Evolutionary conservation across 2,329 filamentous ascomycete genomes (phyloP), one percentile per base, ranked within the genome.

Genomic region (Ceratocystiopsis brevicomis): DNA sequence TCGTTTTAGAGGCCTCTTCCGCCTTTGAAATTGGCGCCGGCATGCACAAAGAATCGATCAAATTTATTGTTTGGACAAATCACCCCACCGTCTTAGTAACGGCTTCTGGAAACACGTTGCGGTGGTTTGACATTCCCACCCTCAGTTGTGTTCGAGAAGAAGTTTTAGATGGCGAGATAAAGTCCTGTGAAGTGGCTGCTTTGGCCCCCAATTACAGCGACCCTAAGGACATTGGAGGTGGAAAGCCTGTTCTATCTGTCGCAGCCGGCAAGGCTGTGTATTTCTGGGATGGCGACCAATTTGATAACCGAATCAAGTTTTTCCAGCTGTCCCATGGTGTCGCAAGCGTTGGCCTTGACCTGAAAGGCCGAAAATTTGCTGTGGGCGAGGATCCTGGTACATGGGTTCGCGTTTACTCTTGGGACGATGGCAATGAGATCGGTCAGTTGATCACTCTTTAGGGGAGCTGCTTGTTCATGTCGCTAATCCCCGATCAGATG

Each of bases 381-480:
- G 92, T 92, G 16, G 90, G 90, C 47, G 85, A 87, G 57, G 81
- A 83, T 49, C 81, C 79, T 36, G 88, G 94, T 55, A 96, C 90
- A 0, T 98, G 88, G 88, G 88, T 90, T n/a, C 78, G 84, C 47
- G 81, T 96, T 6, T 92, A 93, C 64, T 76, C 86, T 54, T 88
- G 86, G 61, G 85, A 95, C 46, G 78, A 79, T 41, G 81, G 81
- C 52, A 70, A 73, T 50, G 86, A 94, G 59, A 65, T 95, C 38
- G 76, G 76, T 80, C 63, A 47, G 69, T 61, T 13, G 10, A 8
- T 10, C 16, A 21, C 18, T 9, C 10, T 30, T 4, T 9, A 30
- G 10, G 10, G 6, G 8, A 6, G 25, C 6, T 30, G 6, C 25
- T 30, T 5, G 21, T 19, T 38, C 37, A 9, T 6, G 6, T 18